Evolutionary conservation across 2,329 filamentous ascomycete genomes (phyloP).

Genomic region (Neonectria coccinea): DNA sequence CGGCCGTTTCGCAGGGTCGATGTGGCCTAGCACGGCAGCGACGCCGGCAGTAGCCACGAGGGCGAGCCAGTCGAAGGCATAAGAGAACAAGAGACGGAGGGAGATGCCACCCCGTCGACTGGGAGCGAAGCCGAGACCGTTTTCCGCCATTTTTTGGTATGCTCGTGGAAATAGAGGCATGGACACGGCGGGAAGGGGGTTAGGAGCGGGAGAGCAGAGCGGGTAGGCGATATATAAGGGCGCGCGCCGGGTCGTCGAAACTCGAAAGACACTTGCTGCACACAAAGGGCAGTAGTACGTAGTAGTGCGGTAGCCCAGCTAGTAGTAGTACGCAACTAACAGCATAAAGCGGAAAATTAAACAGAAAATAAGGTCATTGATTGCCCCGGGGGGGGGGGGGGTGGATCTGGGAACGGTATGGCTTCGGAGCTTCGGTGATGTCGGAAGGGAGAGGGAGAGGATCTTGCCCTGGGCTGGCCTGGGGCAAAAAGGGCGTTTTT

Average conservation of each 20-base stretch:
- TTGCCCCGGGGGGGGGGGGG: neutral
- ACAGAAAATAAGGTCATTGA: neutral
- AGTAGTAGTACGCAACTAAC: neutral
- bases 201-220: neutral
- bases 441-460: neutral
- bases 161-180: slow-evolving; percentile 22
- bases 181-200: neutral
- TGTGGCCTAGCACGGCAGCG: slow-evolving; percentile 68
- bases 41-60: slow-evolving; percentile 70
- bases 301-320: neutral
- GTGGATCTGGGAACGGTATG: neutral
- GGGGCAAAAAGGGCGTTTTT: neutral
- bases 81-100: slow-evolving; percentile 66
- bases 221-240: neutral
- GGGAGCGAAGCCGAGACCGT: slow-evolving; percentile 34
- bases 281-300: neutral
- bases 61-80: slow-evolving; percentile 80
- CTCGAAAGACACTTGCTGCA: neutral
- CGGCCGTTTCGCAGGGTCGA: slow-evolving; percentile 74
- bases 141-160: slow-evolving; percentile 45
- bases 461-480: neutral
- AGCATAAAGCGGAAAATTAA: neutral
- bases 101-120: slow-evolving; percentile 44
- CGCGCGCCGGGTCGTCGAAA: neutral
- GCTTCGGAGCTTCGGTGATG: neutral